phyloP scores from a whole-genome alignment of 768 basidiomycete species.

The Tremella yokohamensis region DNA sequence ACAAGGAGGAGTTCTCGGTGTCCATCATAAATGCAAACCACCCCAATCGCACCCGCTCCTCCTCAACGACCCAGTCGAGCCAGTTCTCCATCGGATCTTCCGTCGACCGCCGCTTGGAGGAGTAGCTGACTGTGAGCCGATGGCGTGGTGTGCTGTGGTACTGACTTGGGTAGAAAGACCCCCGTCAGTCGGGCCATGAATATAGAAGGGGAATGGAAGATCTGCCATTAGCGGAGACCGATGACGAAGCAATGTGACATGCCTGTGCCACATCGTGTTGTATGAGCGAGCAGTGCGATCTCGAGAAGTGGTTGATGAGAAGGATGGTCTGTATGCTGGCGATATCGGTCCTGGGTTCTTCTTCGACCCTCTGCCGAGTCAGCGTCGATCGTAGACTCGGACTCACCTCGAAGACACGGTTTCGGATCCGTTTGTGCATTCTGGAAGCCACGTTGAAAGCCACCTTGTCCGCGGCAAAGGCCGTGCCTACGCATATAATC shows the following conservation, averaged over 20 bases:
- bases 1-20: constrained; percentile 23
- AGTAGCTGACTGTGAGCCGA: no score
- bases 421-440: constrained; percentile 15
- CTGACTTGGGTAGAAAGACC: constrained; percentile 14
- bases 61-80: constrained; percentile 24
- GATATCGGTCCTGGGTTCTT: constrained; percentile 15
- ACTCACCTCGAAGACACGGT: constrained; percentile 17
- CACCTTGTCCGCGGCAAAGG: constrained; percentile 18
- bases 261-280: constrained; percentile 18
- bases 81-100: constrained; percentile 19
- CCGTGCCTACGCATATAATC: constrained; percentile 20
- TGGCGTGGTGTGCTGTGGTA: neutral
- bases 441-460: constrained; percentile 15
- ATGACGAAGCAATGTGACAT: neutral
- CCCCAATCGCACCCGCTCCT: constrained; percentile 18
- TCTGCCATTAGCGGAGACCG: constrained; percentile 8
- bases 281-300: constrained; percentile 23
- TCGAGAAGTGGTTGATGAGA: constrained; percentile 20
- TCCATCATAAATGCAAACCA: constrained; percentile 29
- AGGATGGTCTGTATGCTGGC: constrained; percentile 19
- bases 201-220: constrained; percentile 24
- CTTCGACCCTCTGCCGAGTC: constrained; percentile 10
- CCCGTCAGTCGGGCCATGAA: constrained; percentile 18
- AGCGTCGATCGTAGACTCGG: neutral
- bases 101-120: no score